phyloP scores from a whole-genome alignment of 1,139 yeast genomes.

The Yamadazyma sp. region DNA sequence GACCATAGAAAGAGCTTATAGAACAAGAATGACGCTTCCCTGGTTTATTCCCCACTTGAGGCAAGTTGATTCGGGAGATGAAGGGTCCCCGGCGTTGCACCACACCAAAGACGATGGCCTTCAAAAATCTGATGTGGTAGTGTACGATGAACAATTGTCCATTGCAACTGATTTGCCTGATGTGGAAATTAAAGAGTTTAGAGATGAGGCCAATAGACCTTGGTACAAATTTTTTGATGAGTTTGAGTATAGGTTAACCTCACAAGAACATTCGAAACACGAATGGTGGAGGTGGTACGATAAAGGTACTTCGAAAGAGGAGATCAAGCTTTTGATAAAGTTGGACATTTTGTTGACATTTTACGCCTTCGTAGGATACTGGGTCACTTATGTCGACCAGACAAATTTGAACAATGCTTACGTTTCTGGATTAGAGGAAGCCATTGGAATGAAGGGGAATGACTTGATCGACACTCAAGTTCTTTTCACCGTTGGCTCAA shows the following conservation, averaged over 20 bases:
- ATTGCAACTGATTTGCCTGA: not conserved
- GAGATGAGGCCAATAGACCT: slow-evolving; percentile 31
- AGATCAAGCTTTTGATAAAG: slow-evolving; percentile 39
- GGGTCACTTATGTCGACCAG: slow-evolving; percentile 42
- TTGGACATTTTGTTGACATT: slow-evolving; percentile 45
- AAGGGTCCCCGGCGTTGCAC: not conserved
- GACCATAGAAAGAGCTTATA: no score
- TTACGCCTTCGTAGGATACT: slow-evolving; percentile 44
- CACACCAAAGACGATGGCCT: not conserved
- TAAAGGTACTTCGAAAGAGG: slow-evolving; percentile 19
- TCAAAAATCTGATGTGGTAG: not conserved
- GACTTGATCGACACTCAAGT: slow-evolving; percentile 55
- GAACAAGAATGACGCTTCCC: slow-evolving; percentile 12
- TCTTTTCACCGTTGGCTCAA: slow-evolving; percentile 59
- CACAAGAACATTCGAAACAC: slow-evolving; percentile 14
- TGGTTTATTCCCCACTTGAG: slow-evolving; percentile 24
- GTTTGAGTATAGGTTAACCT: slow-evolving; percentile 26
- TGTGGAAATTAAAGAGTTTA: slow-evolving; percentile 20
- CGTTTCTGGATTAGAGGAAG: slow-evolving; percentile 63
- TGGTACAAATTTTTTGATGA: slow-evolving; percentile 34
- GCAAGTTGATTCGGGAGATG: slow-evolving; percentile 17
- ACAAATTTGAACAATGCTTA: slow-evolving; percentile 54
- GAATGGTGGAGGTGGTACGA: slow-evolving; percentile 27
- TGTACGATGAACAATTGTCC: not conserved
- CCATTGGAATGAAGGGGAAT: slow-evolving; percentile 49